Conservation (phyloP, 2,329 filamentous ascomycete species). For the Bipolaris oryzae region DNA sequence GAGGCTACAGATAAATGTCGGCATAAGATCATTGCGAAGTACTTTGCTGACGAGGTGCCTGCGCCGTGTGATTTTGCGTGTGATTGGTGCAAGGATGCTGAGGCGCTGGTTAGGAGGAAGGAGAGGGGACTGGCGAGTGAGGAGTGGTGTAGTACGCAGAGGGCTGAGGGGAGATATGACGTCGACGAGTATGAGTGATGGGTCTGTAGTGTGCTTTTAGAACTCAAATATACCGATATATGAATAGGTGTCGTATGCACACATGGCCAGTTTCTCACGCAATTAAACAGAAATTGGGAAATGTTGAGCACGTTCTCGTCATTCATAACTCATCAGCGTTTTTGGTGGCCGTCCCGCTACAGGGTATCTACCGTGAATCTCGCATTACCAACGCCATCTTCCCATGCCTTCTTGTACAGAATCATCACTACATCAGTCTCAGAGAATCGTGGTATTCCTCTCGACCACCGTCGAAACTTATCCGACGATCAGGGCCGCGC, state of each 20-base stretch:
- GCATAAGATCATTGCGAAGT: constrained; percentile 58
- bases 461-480: constrained; percentile 6
- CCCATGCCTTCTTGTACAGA: neutral
- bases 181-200: constrained; percentile 45
- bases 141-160: constrained; percentile 57
- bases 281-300: neutral
- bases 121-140: constrained; percentile 54
- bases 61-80: constrained; percentile 55
- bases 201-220: neutral
- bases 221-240: neutral
- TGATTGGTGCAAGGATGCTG: constrained; percentile 56
- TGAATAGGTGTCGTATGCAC: neutral
- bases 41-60: constrained; percentile 45
- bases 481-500: constrained; percentile 81
- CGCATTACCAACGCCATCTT: constrained; percentile 5
- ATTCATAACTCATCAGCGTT: constrained; percentile 1
- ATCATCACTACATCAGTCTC: neutral
- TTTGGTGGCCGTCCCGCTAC: neutral
- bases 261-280: neutral
- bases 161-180: constrained; percentile 52
- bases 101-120: constrained; percentile 51
- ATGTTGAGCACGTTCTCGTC: neutral
- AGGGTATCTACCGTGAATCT: constrained; percentile 3
- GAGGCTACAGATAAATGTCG: constrained; percentile 76
- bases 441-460: neutral